Base-by-base conservation (phyloP, 2,329 filamentous ascomycete genomes). In the Xylariaceae sp. region DNA sequence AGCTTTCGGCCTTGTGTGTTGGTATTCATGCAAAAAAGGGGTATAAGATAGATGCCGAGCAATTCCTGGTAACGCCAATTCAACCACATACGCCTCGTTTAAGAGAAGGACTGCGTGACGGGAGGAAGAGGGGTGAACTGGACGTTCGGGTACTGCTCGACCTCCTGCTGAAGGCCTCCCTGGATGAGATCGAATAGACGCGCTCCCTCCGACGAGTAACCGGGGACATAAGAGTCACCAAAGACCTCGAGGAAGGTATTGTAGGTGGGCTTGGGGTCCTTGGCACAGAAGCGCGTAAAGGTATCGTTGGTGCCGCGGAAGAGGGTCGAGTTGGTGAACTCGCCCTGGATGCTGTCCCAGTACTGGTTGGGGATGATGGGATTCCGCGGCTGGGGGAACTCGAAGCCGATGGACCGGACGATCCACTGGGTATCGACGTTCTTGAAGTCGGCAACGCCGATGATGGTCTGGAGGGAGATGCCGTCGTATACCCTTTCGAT, bases 271-370 rank as follows among this genome's bases (percentile, higher is more conserved):
- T 27, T 19, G 41, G 59, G 59, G 56, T 61, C 57, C 54, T 59
- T 57, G 47, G 42, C 57, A 32, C 42, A 42, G 47, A 59, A 61
- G 41, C 57, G 54, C 49, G 59, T 61, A 50, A 61, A 61, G 43
- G 59, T 61, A 40, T 59, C 56, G 57, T 61, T 61, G 54, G 59
- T 59, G 9, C 59, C 59, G 26, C 57, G 56, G 59, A 59, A 59
- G 19, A 61, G 50, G 42, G 56, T 59, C 57, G 43, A 48, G 59
- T 61, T 61, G 49, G 57, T 55, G 59, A 43, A 61, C 50, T 54
- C 54, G 31, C 56, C 59, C 59, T 59, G 54, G 39, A 61, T 49
- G 51, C 44, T 53, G 52, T 59, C 59, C 54, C 59, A 59, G 54
- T 49, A 57, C 50, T 59, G 29, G 3, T 29, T 32, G 11, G 56